Evolutionary conservation across 78 protist genomes (phyloP).

Genomic region (Fonticula alba): DNA sequence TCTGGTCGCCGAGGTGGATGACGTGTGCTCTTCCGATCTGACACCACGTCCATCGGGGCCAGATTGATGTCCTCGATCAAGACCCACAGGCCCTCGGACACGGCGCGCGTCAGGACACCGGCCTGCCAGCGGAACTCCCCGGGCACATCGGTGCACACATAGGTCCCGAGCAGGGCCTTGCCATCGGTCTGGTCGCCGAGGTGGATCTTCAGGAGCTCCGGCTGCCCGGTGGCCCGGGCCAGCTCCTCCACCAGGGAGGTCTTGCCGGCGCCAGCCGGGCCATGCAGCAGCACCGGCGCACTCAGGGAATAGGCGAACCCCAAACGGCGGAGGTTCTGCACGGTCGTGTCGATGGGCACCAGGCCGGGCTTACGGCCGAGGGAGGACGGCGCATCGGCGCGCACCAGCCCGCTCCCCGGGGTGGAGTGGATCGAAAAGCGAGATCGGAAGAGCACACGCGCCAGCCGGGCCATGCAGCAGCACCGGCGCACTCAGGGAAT

Average conservation of each 20-base stretch:
- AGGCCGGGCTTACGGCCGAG: no score
- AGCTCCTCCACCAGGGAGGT: conserved; percentile 46
- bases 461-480: conserved; percentile 72
- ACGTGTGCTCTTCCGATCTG: no score
- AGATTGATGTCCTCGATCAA: conserved; percentile 84
- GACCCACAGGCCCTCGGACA: conserved; percentile 69
- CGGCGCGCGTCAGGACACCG: conserved; percentile 68
- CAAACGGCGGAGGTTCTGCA: conserved; percentile 30
- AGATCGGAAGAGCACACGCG: no score
- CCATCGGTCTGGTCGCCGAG: conserved; percentile 28
- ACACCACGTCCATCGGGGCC: conserved; percentile 10
- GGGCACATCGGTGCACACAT: conserved; percentile 63
- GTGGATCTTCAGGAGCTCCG: not conserved
- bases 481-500: conserved; percentile 45
- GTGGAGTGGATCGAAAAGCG: no score
- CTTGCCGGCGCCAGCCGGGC: conserved; percentile 77
- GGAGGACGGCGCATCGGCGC: no score
- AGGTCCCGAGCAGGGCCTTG: conserved; percentile 76
- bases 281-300: conserved; percentile 56
- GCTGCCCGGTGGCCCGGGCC: conserved; percentile 13
- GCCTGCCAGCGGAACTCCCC: conserved; percentile 89
- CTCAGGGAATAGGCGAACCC: conserved; percentile 51
- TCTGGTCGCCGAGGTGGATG: conserved; percentile 72
- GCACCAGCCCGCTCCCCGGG: no score
- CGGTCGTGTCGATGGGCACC: conserved; percentile 27